A percentile compares a stretch with the other conserved stretches of the same genome.
Conservation (phyloP, 1,139 yeast genomes). For the Geotrichum fermentans region DNA sequence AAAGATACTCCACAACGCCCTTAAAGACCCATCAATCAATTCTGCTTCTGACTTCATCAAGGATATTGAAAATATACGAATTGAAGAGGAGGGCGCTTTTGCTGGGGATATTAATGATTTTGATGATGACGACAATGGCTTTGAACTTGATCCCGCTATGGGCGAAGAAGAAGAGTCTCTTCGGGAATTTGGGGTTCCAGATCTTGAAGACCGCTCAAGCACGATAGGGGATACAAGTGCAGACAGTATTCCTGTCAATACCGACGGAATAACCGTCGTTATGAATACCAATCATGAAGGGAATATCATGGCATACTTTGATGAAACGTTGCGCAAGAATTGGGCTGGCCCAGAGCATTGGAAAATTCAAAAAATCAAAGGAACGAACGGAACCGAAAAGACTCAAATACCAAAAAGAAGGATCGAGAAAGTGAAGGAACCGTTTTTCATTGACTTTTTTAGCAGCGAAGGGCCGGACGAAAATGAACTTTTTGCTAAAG, state of each 20-base stretch:
- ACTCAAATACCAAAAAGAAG: slow-evolving; percentile 25
- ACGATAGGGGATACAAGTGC: background rate
- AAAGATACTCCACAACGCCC: slow-evolving; percentile 51
- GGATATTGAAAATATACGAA: slow-evolving; percentile 21
- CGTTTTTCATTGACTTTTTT: slow-evolving; percentile 49
- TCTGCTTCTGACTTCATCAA: slow-evolving; percentile 24
- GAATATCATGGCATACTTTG: slow-evolving; percentile 76
- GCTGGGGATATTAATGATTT: slow-evolving; percentile 26
- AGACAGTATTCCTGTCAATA: background rate
- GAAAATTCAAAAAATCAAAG: slow-evolving; percentile 66
- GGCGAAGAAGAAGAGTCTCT: slow-evolving; percentile 31
- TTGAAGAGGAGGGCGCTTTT: slow-evolving; percentile 14
- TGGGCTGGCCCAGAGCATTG: slow-evolving; percentile 96
- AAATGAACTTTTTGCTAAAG: slow-evolving; percentile 48
- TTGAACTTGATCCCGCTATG: slow-evolving; percentile 26
- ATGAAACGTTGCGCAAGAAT: slow-evolving; percentile 58
- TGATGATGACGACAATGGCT: slow-evolving; percentile 25
- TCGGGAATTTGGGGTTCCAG: slow-evolving; percentile 23
- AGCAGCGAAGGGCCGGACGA: slow-evolving; percentile 44
- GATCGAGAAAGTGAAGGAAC: slow-evolving; percentile 39
- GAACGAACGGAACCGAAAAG: slow-evolving; percentile 29
- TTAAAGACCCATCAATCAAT: slow-evolving; percentile 44
- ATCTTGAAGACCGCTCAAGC: background rate
- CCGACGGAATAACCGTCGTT: background rate
- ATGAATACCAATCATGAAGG: slow-evolving; percentile 41